phyloP scores from a whole-genome alignment of 148 eudicot species.

The Drosera capensis region DNA sequence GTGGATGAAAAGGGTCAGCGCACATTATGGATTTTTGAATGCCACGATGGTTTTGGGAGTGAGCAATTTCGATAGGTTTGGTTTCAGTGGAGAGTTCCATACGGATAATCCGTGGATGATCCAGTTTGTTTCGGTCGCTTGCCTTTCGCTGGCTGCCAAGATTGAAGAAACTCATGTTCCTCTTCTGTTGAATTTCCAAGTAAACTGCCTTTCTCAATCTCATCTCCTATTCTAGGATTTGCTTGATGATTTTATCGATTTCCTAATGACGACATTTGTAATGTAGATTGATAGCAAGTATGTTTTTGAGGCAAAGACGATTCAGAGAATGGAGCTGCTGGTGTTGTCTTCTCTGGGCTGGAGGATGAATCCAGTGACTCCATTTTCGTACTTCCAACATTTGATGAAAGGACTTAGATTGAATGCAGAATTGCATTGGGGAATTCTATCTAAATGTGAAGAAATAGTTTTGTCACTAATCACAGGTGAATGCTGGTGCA shows the following conservation, averaged over 20 bases:
- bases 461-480: slow-evolving; percentile 15
- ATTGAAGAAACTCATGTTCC: slow-evolving; percentile 64
- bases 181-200: slow-evolving; percentile 55
- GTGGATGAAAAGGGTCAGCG: slow-evolving; percentile 50
- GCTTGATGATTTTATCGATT: background rate
- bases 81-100: background rate
- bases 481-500: background rate
- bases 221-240: background rate
- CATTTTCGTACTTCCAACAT: slow-evolving; percentile 55
- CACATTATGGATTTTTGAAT: slow-evolving; percentile 28
- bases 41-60: slow-evolving; percentile 40
- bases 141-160: slow-evolving; percentile 76
- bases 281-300: slow-evolving; percentile 47
- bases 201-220: slow-evolving; percentile 14
- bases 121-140: slow-evolving; percentile 69
- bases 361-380: slow-evolving; percentile 80
- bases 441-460: slow-evolving; percentile 39
- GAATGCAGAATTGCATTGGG: slow-evolving; percentile 26
- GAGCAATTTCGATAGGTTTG: slow-evolving; percentile 55
- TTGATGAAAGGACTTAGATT: slow-evolving; percentile 35
- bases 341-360: slow-evolving; percentile 65
- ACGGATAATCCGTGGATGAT: slow-evolving; percentile 42
- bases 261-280: slow-evolving; percentile 4
- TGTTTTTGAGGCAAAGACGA: slow-evolving; percentile 56
- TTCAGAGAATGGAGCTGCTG: slow-evolving; percentile 78